Conservation (phyloP, 441 rosid species). For the Pelargonium fulgidum region DNA sequence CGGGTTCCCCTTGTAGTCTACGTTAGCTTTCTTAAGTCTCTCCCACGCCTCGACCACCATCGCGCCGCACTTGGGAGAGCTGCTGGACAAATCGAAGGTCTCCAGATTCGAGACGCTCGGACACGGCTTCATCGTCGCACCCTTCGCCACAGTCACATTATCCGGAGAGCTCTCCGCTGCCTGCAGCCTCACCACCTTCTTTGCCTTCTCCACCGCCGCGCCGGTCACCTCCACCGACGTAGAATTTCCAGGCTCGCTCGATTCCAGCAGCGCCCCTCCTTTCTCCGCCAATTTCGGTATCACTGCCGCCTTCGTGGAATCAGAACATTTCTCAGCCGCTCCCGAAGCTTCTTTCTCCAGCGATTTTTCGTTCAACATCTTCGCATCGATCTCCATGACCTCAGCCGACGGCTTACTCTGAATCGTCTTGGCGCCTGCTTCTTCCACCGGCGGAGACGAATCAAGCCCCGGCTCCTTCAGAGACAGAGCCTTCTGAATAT, state of each 20-base stretch:
- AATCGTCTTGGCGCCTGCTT: not conserved
- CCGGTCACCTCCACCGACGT: not conserved
- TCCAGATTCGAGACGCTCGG: conserved; percentile 32
- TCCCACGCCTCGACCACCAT: conserved; percentile 48
- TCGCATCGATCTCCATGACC: not conserved
- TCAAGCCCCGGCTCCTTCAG: not conserved
- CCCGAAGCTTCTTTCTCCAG: not conserved
- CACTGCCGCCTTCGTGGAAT: conserved; percentile 1
- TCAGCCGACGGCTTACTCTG: not conserved
- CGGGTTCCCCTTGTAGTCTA: conserved; percentile 33
- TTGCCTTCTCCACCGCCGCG: conserved; percentile 2
- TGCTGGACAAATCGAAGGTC: conserved; percentile 15
- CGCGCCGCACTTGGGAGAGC: conserved; percentile 21
- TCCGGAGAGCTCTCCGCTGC: conserved; percentile 14
- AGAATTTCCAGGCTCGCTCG: not conserved
- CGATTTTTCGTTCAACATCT: not conserved
- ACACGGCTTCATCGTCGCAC: conserved; percentile 19
- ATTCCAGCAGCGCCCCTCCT: not conserved
- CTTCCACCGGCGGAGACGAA: not conserved
- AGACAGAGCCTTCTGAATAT: conserved; percentile 2
- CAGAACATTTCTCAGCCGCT: not conserved
- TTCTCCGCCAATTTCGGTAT: not conserved
- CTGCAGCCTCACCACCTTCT: conserved; percentile 22
- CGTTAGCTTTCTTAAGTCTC: conserved; percentile 30
- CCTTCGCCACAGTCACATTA: conserved; percentile 14